These are phyloP conservation scores for Mycena haematopus DNA, from an alignment of 768 basidiomycete species.

Conservation along the genomic window DNA sequence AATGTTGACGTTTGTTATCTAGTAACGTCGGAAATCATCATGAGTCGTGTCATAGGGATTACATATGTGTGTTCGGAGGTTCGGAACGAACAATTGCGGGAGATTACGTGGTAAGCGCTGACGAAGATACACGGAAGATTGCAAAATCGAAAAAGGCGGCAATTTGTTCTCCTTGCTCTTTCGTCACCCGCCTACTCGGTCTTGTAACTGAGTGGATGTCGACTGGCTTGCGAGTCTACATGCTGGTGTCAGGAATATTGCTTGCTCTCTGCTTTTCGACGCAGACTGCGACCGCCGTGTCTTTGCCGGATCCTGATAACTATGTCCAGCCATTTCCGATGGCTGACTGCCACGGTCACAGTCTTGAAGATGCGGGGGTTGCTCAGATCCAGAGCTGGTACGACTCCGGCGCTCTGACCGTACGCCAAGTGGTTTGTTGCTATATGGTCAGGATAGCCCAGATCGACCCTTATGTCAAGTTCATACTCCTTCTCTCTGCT, in stretches of 20 bases:
- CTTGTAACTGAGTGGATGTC: no score
- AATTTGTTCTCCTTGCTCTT: no score
- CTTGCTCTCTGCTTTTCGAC: neutral
- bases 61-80: no score
- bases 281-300: neutral
- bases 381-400: slow-evolving; percentile 28
- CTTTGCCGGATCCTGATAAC: slow-evolving; percentile 11
- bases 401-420: slow-evolving; percentile 16
- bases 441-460: slow-evolving; percentile 24
- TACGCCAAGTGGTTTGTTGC: slow-evolving; percentile 25
- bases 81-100: no score
- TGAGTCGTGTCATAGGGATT: no score
- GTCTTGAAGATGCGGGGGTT: slow-evolving; percentile 27
- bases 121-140: no score
- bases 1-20: no score
- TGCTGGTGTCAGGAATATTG: neutral
- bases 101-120: no score
- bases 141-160: no score
- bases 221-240: no score
- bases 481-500: neutral
- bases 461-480: slow-evolving; percentile 27
- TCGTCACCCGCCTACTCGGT: no score
- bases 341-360: slow-evolving; percentile 23
- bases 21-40: no score
- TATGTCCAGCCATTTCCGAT: slow-evolving; percentile 30